These are phyloP conservation scores for Pleurozium schreberi DNA, from an alignment of 225 moss, liverwort and hornwort genomes.

Conservation along the genomic window DNA sequence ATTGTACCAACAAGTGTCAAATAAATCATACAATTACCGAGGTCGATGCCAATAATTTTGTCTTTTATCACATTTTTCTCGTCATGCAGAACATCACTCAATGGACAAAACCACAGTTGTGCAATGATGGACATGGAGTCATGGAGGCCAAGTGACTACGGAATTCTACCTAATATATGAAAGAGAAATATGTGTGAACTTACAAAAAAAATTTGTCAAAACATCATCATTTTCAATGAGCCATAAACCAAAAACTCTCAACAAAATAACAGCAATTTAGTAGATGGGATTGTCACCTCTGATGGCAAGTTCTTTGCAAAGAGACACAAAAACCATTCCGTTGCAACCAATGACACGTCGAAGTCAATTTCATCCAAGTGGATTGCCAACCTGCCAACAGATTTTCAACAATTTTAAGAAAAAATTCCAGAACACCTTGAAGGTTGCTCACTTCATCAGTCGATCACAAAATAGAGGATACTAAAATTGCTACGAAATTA, in stretches of 20 bases:
- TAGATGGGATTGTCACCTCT: conserved; percentile 33
- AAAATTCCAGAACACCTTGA: not conserved
- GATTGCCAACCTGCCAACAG: conserved; percentile 44
- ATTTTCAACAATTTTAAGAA: not conserved
- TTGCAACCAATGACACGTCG: conserved; percentile 82
- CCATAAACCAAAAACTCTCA: not conserved
- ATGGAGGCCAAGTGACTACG: not conserved
- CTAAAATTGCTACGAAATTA: not conserved
- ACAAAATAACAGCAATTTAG: not conserved
- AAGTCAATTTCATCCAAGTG: conserved; percentile 92
- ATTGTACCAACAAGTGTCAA: not conserved
- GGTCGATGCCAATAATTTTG: not conserved
- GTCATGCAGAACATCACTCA: not conserved
- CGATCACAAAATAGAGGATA: not conserved
- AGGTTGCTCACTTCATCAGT: not conserved
- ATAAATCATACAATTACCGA: too few relatives aligned
- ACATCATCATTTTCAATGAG: not conserved
- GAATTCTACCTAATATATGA: too few relatives aligned
- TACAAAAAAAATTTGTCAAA: not conserved
- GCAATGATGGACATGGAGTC: not conserved
- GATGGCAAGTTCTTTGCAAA: conserved; percentile 95
- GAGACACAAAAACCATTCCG: conserved; percentile 95
- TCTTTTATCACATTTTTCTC: too few relatives aligned
- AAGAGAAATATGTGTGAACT: not conserved
- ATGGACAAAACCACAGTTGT: not conserved